Evolutionary conservation across 31 red algal species (phyloP), one percentile per base, ranked within the genome.

Genomic region (Odonthalia washingtoniensis): DNA sequence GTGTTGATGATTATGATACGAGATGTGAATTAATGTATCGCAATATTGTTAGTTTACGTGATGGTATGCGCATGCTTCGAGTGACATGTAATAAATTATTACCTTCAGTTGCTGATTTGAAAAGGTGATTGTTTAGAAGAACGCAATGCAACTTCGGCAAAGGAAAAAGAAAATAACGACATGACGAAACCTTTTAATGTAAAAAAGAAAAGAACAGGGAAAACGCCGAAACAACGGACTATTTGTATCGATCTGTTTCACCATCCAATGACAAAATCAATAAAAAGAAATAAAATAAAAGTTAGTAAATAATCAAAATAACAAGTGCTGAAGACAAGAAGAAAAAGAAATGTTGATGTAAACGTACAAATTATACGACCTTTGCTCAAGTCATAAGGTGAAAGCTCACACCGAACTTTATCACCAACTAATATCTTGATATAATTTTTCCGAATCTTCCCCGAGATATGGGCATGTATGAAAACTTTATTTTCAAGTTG

Each of bases 361-460:
- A 77, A 89, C 86, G 62, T 88, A 93, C 90, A 96, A 66, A 79
- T 92, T 82, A 99, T 99, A 62, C 97, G 66, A 38, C 94, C 97
- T 70, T 96, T 96, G n/a, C 86, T 93, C 34, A 96, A 80, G 74
- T 99, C 97, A 65, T 99, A 99, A 76, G 97, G 97, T 37, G 90
- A 92, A 9, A 99, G 68, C 38, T 96, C 92, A 53, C 93, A 93
- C 30, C 76, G 69, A 12, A 99, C 97, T 21, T 76, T 89, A 73
- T 99, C 97, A 41, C 97, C 97, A 26, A 95, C 92, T n/a, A 99
- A 91, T 81, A 96, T 96, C 68, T 90, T 89, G 75, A 99, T 96
- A 77, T 89, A 96, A 68, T 99, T 99, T 88, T 99, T 99, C 34
- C 97, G 83, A 70, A 99, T 96, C 84, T 90, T 94, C 21, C 97